phyloP scores from a whole-genome alignment of 2,329 filamentous ascomycete genomes.

The Fusarium circinatum region DNA sequence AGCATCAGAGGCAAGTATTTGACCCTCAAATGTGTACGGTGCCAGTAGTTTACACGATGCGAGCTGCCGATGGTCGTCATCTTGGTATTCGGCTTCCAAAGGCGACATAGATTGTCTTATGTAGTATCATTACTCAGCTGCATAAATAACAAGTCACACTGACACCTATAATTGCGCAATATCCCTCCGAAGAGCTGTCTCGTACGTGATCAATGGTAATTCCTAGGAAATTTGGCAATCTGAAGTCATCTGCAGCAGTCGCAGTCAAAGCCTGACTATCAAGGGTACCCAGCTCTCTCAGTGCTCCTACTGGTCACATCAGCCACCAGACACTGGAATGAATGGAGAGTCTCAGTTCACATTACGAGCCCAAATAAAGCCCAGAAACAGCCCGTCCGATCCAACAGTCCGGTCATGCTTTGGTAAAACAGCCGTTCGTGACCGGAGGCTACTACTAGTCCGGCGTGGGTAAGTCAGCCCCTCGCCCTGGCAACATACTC shows the following conservation, averaged over 20 bases:
- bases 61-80: neutral
- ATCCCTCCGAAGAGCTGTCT: neutral
- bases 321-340: conserved; percentile 21
- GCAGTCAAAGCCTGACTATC: neutral
- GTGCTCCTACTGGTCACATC: neutral
- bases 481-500: neutral
- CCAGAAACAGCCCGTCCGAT: conserved; percentile 1
- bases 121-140: neutral
- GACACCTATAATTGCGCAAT: neutral
- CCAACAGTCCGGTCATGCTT: neutral
- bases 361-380: neutral
- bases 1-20: neutral
- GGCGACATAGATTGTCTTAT: neutral
- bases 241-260: neutral
- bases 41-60: neutral
- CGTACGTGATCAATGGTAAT: neutral
- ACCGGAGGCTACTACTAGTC: neutral
- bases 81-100: neutral
- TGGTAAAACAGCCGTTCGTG: neutral
- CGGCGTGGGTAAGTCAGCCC: neutral
- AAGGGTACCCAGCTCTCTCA: neutral
- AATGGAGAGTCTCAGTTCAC: conserved; percentile 4
- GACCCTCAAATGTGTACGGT: neutral
- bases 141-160: neutral
- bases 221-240: neutral